Base-by-base conservation (phyloP, 257 asterid species). In the Solanum virginianum region DNA sequence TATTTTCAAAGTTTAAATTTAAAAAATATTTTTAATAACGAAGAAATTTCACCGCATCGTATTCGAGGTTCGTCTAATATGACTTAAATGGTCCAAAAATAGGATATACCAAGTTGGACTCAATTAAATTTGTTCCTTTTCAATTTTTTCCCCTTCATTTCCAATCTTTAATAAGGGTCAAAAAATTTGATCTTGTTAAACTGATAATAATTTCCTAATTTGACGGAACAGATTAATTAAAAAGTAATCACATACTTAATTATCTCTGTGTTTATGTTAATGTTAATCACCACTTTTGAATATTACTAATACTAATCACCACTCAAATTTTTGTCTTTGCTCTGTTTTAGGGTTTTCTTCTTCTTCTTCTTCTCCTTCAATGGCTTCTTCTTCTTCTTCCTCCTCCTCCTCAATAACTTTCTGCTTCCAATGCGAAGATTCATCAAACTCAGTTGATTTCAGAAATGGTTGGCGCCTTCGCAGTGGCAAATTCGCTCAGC, bases 391-490 rank as follows among this genome's bases (percentile, higher is more conserved):
- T 22, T 24, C 71, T 81, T 88, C 41, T 4, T 36, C 41, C 6
- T 36, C 41, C 41, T 36, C 87, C 32, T 80, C 86, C 6, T 84
- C 87, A 60, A 75, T 49, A 36, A 72, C 45, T 81, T 51, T 81
- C 12, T 90, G 92, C 68, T 84, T 88, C 69, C 88, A 90, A 11
- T 90, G 92, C 24, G 66, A 81, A 56, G 86, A 43, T 82, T 87
- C 71, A 63, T 65, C 53, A 18, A 70, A 36, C 82, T 87, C 82
- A 22, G 89, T 66, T 84, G 74, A 69, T 13, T 90, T 86, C 84
- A 86, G 82, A 62, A 88, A 90, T 63, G 90, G 90, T 24, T 90
- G 92, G 92, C 88, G 92, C 14, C 84, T 90, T 29, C 90, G 92
- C 26, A 86, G 85, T 82, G 89, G 92, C 71, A 82, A 86, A 68